Base-by-base conservation (phyloP, 352 stramenopile genomes). In the Thalassiosira mediterranea region DNA sequence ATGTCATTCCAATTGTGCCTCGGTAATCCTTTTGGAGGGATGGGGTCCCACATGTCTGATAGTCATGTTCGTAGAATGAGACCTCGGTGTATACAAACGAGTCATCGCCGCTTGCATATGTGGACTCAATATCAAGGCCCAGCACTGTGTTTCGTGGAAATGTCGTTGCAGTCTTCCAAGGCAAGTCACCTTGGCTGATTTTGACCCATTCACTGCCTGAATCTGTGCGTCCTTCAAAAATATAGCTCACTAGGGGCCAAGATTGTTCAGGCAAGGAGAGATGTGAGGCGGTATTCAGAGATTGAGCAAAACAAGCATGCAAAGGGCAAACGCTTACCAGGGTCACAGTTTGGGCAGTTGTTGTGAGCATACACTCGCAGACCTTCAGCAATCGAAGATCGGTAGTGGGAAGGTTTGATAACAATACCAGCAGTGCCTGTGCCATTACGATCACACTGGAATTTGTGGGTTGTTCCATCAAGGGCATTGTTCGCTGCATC, bases 171-270 rank as follows among this genome's bases (percentile, higher is more conserved):
- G 23, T 57, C 31, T 65, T 76, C 59, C 59, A 77, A 10, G 60
- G 73, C 8, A 82, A 34, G 60, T 78, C 67, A 34, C 66, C 73
- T 38, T 56, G 11, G 48, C 44, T 63, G 19, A 82, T 82, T 48
- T 52, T 0, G 38, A 75, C 21, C 66, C 66, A 82, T 3, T 68
- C 54, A 17, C 37, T 63, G 7, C 7, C 34, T 13, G 34, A 42
- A 13, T 42, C 34, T 13, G 34, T 7, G 7, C 34, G 34, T 7
- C 34, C 34, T 42, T 42, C 34, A 7, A 42, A 13, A 13, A 42
- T 42, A 42, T 13, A 42, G 34, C 34, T 42, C 34, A 42, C 34
- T 42, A 42, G 7, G 13, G 7, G 34, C 34, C 7, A 42, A 42
- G 34, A 42, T 42, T 7, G 34, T 42, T 42, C 7, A 42, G 7